Percentiles rank a stretch among this genome's conserved stretches.
Conservation (phyloP, 2,329 filamentous ascomycete species). For the Colletotrichum lentis region DNA sequence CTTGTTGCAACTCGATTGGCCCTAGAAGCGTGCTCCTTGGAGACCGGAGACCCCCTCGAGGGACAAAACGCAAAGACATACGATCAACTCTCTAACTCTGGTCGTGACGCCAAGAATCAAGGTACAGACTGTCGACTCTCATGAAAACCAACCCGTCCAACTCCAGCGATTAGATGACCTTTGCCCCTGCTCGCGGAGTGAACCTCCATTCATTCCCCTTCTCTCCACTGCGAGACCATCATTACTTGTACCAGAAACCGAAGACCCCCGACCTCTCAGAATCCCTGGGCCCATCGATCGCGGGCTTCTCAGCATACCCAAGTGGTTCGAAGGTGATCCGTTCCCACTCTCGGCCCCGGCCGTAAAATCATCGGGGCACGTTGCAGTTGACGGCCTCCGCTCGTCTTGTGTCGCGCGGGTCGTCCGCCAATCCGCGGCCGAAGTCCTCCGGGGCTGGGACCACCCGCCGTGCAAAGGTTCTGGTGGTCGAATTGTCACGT, state of each 20-base stretch:
- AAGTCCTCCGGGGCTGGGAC: constrained; percentile 13
- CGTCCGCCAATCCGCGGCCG: constrained; percentile 12
- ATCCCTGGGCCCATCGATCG: constrained; percentile 28
- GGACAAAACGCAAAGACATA: background rate
- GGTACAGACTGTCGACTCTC: background rate
- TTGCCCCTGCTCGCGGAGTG: constrained; percentile 6
- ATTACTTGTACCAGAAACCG: background rate
- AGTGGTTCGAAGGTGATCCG: background rate
- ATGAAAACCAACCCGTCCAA: constrained; percentile 35
- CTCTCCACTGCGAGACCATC: constrained; percentile 9
- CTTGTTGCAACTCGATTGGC: background rate
- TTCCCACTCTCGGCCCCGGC: background rate
- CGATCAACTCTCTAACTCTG: background rate
- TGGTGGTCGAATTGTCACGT: constrained; percentile 12
- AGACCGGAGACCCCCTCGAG: background rate
- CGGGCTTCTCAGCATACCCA: constrained; percentile 22
- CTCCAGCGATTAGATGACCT: constrained; percentile 26
- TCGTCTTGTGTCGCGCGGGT: background rate
- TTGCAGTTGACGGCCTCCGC: constrained; percentile 29
- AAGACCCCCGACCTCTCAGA: constrained; percentile 12
- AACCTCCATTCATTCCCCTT: constrained; percentile 2
- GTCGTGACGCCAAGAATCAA: background rate
- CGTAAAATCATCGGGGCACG: constrained; percentile 22
- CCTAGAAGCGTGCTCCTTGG: background rate
- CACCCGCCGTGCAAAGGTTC: constrained; percentile 11